These are phyloP conservation scores for Echinosphaeria canescens DNA, from an alignment of 2,329 filamentous ascomycete genomes.

Conservation along the genomic window DNA sequence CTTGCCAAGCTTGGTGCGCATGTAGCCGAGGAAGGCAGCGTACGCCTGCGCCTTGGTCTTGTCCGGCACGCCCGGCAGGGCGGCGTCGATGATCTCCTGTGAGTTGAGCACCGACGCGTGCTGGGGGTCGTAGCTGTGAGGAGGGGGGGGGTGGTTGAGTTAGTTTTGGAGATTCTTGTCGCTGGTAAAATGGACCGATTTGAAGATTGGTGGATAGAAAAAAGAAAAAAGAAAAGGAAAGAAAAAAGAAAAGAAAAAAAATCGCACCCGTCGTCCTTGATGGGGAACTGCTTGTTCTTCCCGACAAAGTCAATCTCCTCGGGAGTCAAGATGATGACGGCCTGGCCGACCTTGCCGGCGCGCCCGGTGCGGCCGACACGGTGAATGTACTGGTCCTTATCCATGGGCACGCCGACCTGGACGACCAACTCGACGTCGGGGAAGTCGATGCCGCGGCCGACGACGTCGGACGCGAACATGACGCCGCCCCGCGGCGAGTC, in stretches of 20 bases:
- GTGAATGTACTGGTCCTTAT: slow-evolving; percentile 37
- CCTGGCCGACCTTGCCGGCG: slow-evolving; percentile 8
- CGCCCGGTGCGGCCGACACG: slow-evolving; percentile 24
- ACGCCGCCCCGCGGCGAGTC: slow-evolving; percentile 23
- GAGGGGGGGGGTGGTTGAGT: too few relatives aligned
- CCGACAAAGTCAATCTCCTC: slow-evolving; percentile 8
- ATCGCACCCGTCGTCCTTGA: too few relatives aligned
- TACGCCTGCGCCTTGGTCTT: slow-evolving; percentile 7
- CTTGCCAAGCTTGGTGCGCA: slow-evolving; percentile 12
- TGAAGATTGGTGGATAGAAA: not conserved
- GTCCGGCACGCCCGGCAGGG: slow-evolving; percentile 6
- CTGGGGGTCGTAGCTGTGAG: too few relatives aligned
- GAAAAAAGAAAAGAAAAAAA: slow-evolving; percentile 5
- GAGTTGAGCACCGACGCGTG: slow-evolving; percentile 5
- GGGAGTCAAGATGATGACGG: slow-evolving; percentile 7
- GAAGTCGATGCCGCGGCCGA: slow-evolving; percentile 44
- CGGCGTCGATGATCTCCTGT: slow-evolving; percentile 4
- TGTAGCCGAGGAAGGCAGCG: slow-evolving; percentile 9
- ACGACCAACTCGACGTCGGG: slow-evolving; percentile 1
- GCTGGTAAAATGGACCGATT: slow-evolving; percentile 2
- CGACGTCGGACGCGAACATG: slow-evolving; percentile 48
- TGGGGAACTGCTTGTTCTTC: slow-evolving; percentile 7
- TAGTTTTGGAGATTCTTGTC: too few relatives aligned
- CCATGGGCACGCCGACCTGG: slow-evolving; percentile 5
- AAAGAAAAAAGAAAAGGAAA: not conserved